Base-by-base conservation (phyloP, 2,329 filamentous ascomycete species). In the Endothia cerciana region DNA sequence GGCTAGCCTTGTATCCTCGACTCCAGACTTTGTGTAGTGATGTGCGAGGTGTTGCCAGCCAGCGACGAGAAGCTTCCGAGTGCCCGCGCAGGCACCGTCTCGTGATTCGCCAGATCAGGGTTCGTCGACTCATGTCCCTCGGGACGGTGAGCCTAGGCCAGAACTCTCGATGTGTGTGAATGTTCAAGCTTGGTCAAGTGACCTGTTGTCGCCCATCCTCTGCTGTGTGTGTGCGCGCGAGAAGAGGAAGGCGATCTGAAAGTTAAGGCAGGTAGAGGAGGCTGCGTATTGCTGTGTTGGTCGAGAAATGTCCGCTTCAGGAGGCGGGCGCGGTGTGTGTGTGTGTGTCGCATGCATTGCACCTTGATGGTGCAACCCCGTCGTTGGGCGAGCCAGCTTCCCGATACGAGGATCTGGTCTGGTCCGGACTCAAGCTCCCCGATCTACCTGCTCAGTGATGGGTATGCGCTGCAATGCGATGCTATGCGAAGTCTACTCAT, bases 81-180 rank as follows among this genome's bases (percentile, higher is more conserved):
- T 38, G 58, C 40, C 57, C 47, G 63, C 57, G 60, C 59, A 22
- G 51, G 40, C 45, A 15, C 28, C 45, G 60, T 25, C 63, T 56
- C 53, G 60, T 64, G 56, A 66, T 66, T 66, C 65, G 65, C 49
- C 58, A 49, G 51, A 63, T 63, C 60, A 66, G 56, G 59, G 56
- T 59, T 60, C 55, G 40, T 60, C 65, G 59, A 60, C 60, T 67
- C 63, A 67, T 62, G 40, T 62, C 25, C 45, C 45, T 30, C 59
- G 43, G 41, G 58, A 38, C 49, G 55, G 55, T 19, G 51, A 64
- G 57, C 41, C 55, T 65, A n/a, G 55, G 45, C 47, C 43, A 49
- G 36, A 55, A 40, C 33, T 25, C 43, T 25, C 43, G 43, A 45
- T 36, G 60, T 65, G 36, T 63, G 63, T n/a, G n/a, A n/a, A 51